Conservation (phyloP, 2,329 filamentous ascomycete genomes). For the Colletotrichum sublineola region DNA sequence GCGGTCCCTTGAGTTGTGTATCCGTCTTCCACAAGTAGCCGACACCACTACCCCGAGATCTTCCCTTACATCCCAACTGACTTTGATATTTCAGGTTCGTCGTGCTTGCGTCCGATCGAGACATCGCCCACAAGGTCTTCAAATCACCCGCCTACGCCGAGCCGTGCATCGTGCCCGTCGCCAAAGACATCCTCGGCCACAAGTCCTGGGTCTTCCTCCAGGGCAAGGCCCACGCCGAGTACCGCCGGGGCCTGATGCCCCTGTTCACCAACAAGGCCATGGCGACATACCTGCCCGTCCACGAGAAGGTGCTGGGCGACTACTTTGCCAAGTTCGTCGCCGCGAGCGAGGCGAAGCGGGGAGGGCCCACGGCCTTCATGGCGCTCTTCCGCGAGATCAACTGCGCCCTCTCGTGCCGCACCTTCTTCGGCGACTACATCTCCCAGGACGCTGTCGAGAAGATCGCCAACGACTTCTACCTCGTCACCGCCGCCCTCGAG, state of each 20-base stretch:
- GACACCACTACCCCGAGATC: neutral
- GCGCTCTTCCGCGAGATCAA: conserved; percentile 81
- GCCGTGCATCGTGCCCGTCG: conserved; percentile 82
- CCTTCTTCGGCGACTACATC: conserved; percentile 86
- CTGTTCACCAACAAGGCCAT: conserved; percentile 82
- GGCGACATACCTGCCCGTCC: conserved; percentile 77
- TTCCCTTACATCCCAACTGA: neutral
- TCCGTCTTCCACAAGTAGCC: conserved; percentile 86
- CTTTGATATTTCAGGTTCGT: conserved; percentile 71
- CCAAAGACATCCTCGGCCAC: conserved; percentile 78
- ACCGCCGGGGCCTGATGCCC: conserved; percentile 79
- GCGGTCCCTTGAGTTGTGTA: conserved; percentile 83
- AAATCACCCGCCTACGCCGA: conserved; percentile 82
- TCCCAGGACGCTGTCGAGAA: conserved; percentile 77
- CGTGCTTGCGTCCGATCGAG: conserved; percentile 81
- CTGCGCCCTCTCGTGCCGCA: conserved; percentile 82
- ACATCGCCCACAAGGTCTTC: conserved; percentile 85
- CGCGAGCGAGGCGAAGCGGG: conserved; percentile 65
- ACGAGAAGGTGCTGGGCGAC: conserved; percentile 78
- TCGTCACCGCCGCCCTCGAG: conserved; percentile 82
- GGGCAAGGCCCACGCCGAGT: conserved; percentile 82
- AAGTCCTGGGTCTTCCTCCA: conserved; percentile 85
- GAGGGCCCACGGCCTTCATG: conserved; percentile 77
- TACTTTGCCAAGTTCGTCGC: conserved; percentile 79
- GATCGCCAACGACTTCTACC: conserved; percentile 84